Percentiles rank a stretch among this genome's conserved stretches.
These are phyloP conservation scores for Babesia sp. DNA, from an alignment of 169 alveolate species.

Conservation along the genomic window DNA sequence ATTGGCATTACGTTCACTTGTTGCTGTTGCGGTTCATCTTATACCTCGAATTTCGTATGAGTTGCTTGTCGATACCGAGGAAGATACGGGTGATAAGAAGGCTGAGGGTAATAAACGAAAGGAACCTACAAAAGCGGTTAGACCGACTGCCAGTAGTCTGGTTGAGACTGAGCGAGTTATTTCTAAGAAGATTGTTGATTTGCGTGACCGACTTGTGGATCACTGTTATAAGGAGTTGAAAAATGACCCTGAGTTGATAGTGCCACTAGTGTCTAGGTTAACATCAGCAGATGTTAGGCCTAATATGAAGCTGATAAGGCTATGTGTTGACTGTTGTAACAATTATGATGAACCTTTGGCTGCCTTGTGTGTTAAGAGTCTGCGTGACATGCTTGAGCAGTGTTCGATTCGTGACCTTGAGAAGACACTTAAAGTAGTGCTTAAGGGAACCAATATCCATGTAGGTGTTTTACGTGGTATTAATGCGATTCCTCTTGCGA, in stretches of 20 bases:
- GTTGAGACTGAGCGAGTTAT: slow-evolving; percentile 11
- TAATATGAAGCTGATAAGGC: slow-evolving; percentile 6
- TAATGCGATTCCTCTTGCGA: slow-evolving; percentile 43
- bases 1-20: slow-evolving; percentile 53
- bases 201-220: slow-evolving; percentile 12
- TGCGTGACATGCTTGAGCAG: slow-evolving; percentile 26
- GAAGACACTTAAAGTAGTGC: slow-evolving; percentile 21
- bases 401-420: slow-evolving; percentile 48
- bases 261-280: slow-evolving; percentile 49
- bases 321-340: slow-evolving; percentile 53
- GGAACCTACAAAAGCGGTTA: neutral
- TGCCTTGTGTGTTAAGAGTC: slow-evolving; percentile 25
- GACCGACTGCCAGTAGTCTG: slow-evolving; percentile 1
- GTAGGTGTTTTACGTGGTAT: slow-evolving; percentile 19
- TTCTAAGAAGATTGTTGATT: slow-evolving; percentile 7
- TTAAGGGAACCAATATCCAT: slow-evolving; percentile 12
- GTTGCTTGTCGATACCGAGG: slow-evolving; percentile 21
- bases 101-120: neutral
- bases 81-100: neutral
- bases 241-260: slow-evolving; percentile 20
- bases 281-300: slow-evolving; percentile 50
- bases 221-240: slow-evolving; percentile 8
- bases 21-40: slow-evolving; percentile 47
- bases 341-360: slow-evolving; percentile 15
- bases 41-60: slow-evolving; percentile 61